phyloP scores from a whole-genome alignment of 768 basidiomycete species.

The Mycena sanguinolenta region DNA sequence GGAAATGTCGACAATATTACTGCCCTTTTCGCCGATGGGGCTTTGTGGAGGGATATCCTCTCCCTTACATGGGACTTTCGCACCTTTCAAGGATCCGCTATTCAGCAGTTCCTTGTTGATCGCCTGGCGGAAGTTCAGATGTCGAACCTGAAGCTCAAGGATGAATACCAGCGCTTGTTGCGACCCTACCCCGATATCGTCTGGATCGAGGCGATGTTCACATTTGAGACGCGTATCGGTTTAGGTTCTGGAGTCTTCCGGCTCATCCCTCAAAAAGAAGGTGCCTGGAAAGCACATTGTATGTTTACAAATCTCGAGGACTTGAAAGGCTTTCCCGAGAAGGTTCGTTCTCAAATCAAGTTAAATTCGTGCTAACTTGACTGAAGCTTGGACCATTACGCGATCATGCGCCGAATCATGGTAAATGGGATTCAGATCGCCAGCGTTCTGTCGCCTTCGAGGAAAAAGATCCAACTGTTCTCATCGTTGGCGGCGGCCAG shows the following conservation, averaged over 20 bases:
- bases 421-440: slow-evolving; percentile 66
- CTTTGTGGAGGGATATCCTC: slow-evolving; percentile 65
- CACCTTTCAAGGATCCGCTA: slow-evolving; percentile 56
- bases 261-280: slow-evolving; percentile 59
- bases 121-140: slow-evolving; percentile 48
- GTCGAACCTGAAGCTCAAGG: slow-evolving; percentile 48
- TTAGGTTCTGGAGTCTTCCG: slow-evolving; percentile 66
- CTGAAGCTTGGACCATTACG: slow-evolving; percentile 56
- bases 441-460: slow-evolving; percentile 58
- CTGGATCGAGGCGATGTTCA: slow-evolving; percentile 71
- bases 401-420: slow-evolving; percentile 58
- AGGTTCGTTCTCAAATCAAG: slow-evolving; percentile 25
- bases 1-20: slow-evolving; percentile 34
- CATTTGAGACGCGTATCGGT: slow-evolving; percentile 66
- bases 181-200: slow-evolving; percentile 64
- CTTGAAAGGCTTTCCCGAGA: slow-evolving; percentile 66
- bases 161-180: slow-evolving; percentile 49
- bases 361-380: background rate
- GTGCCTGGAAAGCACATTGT: slow-evolving; percentile 71
- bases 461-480: slow-evolving; percentile 67
- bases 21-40: slow-evolving; percentile 43
- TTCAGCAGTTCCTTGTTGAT: slow-evolving; percentile 55
- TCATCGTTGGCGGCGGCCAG: slow-evolving; percentile 77
- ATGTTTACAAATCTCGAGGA: slow-evolving; percentile 71
- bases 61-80: slow-evolving; percentile 69